These are phyloP conservation scores for Chlamydomonas sphaeroides DNA, from an alignment of 139 green algal species.

Conservation along the genomic window DNA sequence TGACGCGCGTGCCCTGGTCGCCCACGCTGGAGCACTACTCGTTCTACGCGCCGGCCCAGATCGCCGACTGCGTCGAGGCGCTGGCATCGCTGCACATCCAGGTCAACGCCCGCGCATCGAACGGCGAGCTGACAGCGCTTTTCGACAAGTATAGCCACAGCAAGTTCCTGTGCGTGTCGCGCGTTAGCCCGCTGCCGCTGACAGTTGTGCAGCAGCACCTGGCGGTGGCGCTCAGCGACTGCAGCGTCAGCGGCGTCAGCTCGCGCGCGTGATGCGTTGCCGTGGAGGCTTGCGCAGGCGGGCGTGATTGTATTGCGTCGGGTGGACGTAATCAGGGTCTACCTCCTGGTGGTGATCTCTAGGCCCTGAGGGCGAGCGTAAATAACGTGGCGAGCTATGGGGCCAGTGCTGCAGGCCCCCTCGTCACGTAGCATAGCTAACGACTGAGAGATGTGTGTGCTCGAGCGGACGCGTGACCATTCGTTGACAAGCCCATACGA, in stretches of 20 bases:
- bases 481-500: too few relatives aligned
- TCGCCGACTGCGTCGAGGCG: constrained; percentile 41
- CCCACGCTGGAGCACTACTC: constrained; percentile 59
- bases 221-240: constrained; percentile 7
- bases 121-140: constrained; percentile 32
- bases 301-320: too few relatives aligned
- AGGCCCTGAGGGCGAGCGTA: too few relatives aligned
- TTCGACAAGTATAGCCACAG: constrained; percentile 42
- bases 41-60: constrained; percentile 48
- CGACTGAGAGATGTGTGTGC: too few relatives aligned
- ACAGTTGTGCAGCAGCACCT: constrained; percentile 28
- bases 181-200: constrained; percentile 19
- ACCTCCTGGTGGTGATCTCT: too few relatives aligned
- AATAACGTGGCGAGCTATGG: too few relatives aligned
- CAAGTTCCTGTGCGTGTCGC: constrained; percentile 31
- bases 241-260: constrained; percentile 3
- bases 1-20: constrained; percentile 47
- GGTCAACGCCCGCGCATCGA: constrained; percentile 19
- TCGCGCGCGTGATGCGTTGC: too few relatives aligned
- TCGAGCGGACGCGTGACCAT: too few relatives aligned
- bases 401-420: too few relatives aligned
- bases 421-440: too few relatives aligned
- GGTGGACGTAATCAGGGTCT: too few relatives aligned
- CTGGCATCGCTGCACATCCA: constrained; percentile 45
- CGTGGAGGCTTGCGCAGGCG: too few relatives aligned